These are phyloP conservation scores for Stenogyne calaminthoides DNA, from an alignment of 305 asterid species.

Conservation along the genomic window DNA sequence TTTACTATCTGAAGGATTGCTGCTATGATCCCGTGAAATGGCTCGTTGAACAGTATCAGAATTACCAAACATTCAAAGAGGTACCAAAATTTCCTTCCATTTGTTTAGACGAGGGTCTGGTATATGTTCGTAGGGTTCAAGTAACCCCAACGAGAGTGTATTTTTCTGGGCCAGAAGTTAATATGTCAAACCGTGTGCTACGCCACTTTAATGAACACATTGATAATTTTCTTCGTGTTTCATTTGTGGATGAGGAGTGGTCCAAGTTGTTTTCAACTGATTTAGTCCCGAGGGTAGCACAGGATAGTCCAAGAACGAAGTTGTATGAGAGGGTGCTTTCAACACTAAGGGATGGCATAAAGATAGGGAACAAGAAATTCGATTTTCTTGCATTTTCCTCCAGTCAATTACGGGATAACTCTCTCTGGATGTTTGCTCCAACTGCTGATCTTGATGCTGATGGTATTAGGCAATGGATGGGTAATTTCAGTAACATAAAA, in stretches of 20 bases:
- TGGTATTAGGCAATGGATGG: constrained; percentile 83
- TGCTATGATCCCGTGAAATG: constrained; percentile 79
- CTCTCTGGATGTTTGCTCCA: constrained; percentile 95
- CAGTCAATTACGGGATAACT: constrained; percentile 85
- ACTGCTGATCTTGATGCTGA: constrained; percentile 46
- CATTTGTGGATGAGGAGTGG: constrained; percentile 94
- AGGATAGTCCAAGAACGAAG: constrained; percentile 47
- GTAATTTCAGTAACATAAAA: constrained; percentile 62
- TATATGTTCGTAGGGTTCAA: constrained; percentile 79
- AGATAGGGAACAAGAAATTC: constrained; percentile 68
- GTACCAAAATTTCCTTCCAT: constrained; percentile 60
- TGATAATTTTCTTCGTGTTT: constrained; percentile 87
- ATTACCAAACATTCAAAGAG: constrained; percentile 37
- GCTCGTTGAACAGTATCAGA: constrained; percentile 56
- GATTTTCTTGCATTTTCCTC: constrained; percentile 94
- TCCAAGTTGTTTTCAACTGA: constrained; percentile 69
- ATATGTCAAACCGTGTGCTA: constrained; percentile 78
- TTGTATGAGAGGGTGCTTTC: constrained; percentile 65
- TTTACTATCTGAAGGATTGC: constrained; percentile 66
- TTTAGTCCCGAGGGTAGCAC: constrained; percentile 48
- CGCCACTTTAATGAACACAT: constrained; percentile 54
- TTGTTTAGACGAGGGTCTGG: constrained; percentile 69
- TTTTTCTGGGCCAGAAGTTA: constrained; percentile 83
- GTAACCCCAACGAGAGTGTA: constrained; percentile 85
- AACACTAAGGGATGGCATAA: constrained; percentile 61